Evolutionary conservation across 73 alveolate species (phyloP).

Genomic region (Uronychia binucleata): DNA sequence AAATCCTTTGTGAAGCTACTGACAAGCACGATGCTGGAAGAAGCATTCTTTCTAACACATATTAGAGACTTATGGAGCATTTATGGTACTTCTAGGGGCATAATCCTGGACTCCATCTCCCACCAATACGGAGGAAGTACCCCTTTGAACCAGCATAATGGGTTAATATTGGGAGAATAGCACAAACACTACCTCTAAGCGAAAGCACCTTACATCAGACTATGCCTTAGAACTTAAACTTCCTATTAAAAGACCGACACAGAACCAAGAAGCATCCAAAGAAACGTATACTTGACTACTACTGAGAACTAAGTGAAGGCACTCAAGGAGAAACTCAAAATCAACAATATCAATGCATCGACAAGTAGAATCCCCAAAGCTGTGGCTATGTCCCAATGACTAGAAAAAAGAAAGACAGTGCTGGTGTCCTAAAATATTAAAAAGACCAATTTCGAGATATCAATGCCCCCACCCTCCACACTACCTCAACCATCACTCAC

Average conservation of each 20-base stretch:
- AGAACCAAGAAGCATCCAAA: background rate
- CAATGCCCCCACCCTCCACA: too few species aligned
- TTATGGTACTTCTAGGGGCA: constrained; percentile 3
- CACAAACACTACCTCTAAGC: constrained; percentile 13
- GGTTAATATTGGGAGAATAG: constrained; percentile 10
- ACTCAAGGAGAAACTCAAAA: background rate
- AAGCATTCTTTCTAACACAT: constrained; percentile 14
- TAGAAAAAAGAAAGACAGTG: too few species aligned
- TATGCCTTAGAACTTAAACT: constrained; percentile 3
- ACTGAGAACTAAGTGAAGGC: background rate
- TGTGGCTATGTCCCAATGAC: background rate
- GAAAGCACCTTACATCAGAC: constrained; percentile 15
- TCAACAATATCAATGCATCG: background rate
- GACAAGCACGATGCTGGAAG: constrained; percentile 19
- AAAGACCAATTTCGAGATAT: too few species aligned
- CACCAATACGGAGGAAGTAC: background rate
- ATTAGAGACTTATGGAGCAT: constrained; percentile 30
- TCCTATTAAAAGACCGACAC: background rate
- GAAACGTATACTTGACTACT: background rate
- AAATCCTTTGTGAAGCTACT: constrained; percentile 29
- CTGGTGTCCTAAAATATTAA: too few species aligned
- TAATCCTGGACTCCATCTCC: background rate
- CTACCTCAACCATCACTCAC: too few species aligned
- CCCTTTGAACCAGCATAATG: constrained; percentile 3
- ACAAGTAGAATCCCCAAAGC: background rate